These are phyloP conservation scores for Osmozyma mogii DNA, from an alignment of 805 yeast species.

Conservation along the genomic window DNA sequence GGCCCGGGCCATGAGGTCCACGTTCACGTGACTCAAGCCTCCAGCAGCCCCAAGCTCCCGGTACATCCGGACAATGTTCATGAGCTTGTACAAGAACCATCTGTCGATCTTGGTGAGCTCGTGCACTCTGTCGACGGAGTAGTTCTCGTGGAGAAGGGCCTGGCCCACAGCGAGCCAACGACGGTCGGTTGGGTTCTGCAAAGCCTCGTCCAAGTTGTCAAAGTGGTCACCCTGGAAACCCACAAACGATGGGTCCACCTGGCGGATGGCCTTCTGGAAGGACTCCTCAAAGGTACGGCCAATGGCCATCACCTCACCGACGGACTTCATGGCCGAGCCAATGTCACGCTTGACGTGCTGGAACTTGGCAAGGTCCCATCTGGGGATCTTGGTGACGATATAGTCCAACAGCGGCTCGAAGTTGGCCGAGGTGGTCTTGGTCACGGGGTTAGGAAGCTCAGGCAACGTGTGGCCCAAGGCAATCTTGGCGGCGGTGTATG, in stretches of 20 bases:
- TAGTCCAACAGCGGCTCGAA: slow-evolving; percentile 97
- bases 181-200: slow-evolving; percentile 87
- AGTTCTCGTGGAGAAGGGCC: slow-evolving; percentile 86
- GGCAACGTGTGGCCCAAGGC: slow-evolving; percentile 93
- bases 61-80: slow-evolving; percentile 89
- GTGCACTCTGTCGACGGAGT: slow-evolving; percentile 87
- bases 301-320: slow-evolving; percentile 98
- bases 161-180: slow-evolving; percentile 98
- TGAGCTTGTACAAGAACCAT: slow-evolving; percentile 90
- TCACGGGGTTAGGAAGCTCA: slow-evolving; percentile 92
- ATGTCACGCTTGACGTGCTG: slow-evolving; percentile 90
- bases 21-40: slow-evolving; percentile 46
- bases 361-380: slow-evolving; percentile 96
- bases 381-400: slow-evolving; percentile 93
- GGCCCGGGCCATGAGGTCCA: slow-evolving; percentile 67
- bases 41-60: slow-evolving; percentile 53
- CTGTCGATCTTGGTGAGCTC: slow-evolving; percentile 88
- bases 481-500: slow-evolving; percentile 96
- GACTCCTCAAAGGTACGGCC: slow-evolving; percentile 98
- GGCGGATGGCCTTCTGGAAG: slow-evolving; percentile 94
- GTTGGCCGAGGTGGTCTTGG: slow-evolving; percentile 92
- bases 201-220: slow-evolving; percentile 69
- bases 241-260: slow-evolving; percentile 81
- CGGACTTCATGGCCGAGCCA: slow-evolving; percentile 96
- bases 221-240: slow-evolving; percentile 86